Percentiles rank a stretch among this genome's conserved stretches.
phyloP scores from a whole-genome alignment of 2,329 filamentous ascomycete species.

The Hypoxylon sp. region DNA sequence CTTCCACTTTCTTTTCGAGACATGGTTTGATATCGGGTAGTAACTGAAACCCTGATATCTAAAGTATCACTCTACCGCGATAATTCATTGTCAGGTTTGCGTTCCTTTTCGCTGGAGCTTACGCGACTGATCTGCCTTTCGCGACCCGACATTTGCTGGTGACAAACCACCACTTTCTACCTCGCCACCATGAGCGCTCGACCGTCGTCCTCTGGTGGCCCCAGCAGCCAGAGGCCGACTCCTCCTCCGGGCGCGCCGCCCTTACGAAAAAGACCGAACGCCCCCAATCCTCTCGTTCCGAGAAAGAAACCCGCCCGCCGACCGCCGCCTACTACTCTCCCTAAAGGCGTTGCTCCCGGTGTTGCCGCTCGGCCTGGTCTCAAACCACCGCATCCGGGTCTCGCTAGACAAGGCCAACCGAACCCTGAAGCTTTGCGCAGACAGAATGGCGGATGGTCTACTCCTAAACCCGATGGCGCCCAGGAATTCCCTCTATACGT shows the following conservation, averaged over 20 bases:
- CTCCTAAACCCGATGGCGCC: conserved; percentile 58
- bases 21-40: background rate
- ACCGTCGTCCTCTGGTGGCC: conserved; percentile 57
- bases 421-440: conserved; percentile 58
- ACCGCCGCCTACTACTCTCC: conserved; percentile 49
- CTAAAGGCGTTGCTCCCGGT: conserved; percentile 44
- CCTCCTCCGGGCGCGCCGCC: conserved; percentile 58
- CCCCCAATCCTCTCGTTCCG: conserved; percentile 72
- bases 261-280: conserved; percentile 58
- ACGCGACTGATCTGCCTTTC: conserved; percentile 3
- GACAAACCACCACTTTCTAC: conserved; percentile 14
- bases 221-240: conserved; percentile 59
- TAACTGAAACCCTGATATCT: background rate
- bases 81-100: background rate
- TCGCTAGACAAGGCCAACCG: conserved; percentile 39
- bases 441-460: conserved; percentile 69
- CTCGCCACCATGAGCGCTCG: conserved; percentile 55
- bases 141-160: conserved; percentile 8
- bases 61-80: conserved; percentile 12
- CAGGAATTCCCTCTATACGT: conserved; percentile 77
- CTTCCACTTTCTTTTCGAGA: conserved; percentile 5
- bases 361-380: conserved; percentile 29
- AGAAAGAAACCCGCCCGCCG: conserved; percentile 63
- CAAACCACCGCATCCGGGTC: conserved; percentile 42
- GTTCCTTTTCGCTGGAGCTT: background rate